A percentile compares a stretch with the other conserved stretches of the same genome.
phyloP scores from a whole-genome alignment of 108 stramenopile species.

The Skeletonema tropicum region DNA sequence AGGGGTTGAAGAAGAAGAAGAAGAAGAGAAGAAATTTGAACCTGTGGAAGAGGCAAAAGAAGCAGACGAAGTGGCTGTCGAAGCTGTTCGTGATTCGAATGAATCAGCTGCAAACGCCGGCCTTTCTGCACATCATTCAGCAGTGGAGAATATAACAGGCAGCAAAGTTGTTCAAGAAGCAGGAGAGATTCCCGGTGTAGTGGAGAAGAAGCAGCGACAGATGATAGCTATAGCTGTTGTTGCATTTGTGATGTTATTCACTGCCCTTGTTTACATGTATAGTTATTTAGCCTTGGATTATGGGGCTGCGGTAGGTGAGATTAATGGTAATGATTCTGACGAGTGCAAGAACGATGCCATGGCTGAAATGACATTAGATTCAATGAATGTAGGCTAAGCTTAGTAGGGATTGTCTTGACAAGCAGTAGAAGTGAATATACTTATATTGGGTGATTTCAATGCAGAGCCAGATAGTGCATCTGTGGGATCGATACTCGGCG shows the following conservation, averaged over 20 bases:
- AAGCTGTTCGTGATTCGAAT: not conserved
- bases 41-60: not conserved
- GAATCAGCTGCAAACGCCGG: not conserved
- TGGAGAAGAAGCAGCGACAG: not conserved
- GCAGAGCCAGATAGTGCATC: constrained; percentile 36
- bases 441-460: constrained; percentile 62
- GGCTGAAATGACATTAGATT: not conserved
- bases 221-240: not conserved
- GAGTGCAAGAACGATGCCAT: not conserved
- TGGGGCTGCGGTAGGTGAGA: not conserved
- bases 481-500: not conserved
- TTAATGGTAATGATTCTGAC: not conserved
- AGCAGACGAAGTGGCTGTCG: not conserved
- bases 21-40: no score
- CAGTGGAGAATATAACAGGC: not conserved
- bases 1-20: no score
- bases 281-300: not conserved
- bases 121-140: not conserved
- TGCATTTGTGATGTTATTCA: not conserved
- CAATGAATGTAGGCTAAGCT: not conserved
- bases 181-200: not conserved
- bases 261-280: not conserved
- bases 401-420: no score
- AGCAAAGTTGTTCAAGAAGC: not conserved
- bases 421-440: constrained; percentile 5